Percentiles rank a stretch among this genome's conserved stretches.
phyloP scores from a whole-genome alignment of 768 basidiomycete species.

The Lactarius tabidus region DNA sequence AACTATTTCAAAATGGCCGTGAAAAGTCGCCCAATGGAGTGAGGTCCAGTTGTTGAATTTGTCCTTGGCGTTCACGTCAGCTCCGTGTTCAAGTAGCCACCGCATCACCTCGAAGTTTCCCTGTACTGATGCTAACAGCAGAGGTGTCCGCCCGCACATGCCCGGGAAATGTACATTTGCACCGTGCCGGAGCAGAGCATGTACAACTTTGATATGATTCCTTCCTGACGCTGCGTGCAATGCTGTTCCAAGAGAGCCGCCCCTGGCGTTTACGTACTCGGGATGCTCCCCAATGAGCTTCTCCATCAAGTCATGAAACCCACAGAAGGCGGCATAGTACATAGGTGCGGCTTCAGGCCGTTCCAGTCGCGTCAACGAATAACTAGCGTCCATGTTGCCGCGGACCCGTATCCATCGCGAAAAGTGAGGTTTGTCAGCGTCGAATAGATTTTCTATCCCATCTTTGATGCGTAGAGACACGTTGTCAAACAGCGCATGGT shows the following conservation, averaged over 20 bases:
- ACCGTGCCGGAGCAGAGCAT: neutral
- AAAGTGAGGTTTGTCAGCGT: neutral
- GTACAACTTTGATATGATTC: neutral
- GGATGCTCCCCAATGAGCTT: neutral
- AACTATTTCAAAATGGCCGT: neutral
- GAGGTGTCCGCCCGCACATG: neutral
- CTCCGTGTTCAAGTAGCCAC: neutral
- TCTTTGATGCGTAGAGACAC: neutral
- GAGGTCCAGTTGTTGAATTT: neutral
- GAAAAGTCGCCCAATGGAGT: neutral
- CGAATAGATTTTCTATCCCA: neutral
- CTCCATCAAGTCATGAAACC: neutral
- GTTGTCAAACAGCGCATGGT: neutral
- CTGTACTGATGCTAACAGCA: neutral
- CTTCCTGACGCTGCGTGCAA: neutral
- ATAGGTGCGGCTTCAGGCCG: neutral
- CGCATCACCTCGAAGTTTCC: neutral
- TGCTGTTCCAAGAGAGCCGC: neutral
- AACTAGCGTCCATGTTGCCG: neutral
- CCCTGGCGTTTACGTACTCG: neutral
- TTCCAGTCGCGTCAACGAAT: neutral
- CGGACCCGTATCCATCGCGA: neutral
- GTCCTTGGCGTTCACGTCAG: neutral
- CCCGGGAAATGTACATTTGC: neutral
- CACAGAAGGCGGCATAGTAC: neutral